phyloP scores from a whole-genome alignment of 2,329 filamentous ascomycete species.

The Pezicula rhizophila region DNA sequence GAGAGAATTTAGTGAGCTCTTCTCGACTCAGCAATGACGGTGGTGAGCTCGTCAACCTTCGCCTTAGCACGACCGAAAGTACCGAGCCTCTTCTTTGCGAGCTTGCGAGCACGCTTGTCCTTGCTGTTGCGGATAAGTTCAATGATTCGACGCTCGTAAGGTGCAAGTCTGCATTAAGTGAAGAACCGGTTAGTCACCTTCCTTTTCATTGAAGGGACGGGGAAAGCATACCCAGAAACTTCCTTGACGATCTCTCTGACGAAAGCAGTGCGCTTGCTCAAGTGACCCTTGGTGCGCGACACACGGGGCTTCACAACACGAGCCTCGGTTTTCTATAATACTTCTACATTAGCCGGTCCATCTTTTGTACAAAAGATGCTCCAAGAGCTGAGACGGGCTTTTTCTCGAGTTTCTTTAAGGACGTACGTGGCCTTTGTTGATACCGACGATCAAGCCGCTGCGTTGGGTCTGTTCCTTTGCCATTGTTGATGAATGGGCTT shows the following conservation, averaged over 20 bases:
- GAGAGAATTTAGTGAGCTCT: slow-evolving; percentile 57
- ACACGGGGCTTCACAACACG: slow-evolving; percentile 73
- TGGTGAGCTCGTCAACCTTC: slow-evolving; percentile 99
- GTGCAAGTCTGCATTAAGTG: slow-evolving; percentile 58
- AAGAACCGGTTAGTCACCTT: background rate
- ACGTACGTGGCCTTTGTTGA: slow-evolving; percentile 61
- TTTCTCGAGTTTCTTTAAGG: too few species aligned
- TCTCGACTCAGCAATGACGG: slow-evolving; percentile 95
- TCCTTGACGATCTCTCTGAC: slow-evolving; percentile 97
- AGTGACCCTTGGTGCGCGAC: slow-evolving; percentile 85
- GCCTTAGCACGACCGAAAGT: slow-evolving; percentile 98
- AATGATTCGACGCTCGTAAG: slow-evolving; percentile 97
- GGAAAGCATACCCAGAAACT: slow-evolving; percentile 74
- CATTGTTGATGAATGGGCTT: slow-evolving; percentile 33
- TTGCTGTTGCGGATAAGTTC: slow-evolving; percentile 98
- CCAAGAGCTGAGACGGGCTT: slow-evolving; percentile 61
- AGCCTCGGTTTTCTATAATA: slow-evolving; percentile 70
- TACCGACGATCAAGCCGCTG: slow-evolving; percentile 54
- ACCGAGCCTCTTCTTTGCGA: slow-evolving; percentile 99
- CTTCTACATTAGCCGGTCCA: slow-evolving; percentile 41
- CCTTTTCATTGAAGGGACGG: background rate
- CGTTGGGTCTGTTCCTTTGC: slow-evolving; percentile 53
- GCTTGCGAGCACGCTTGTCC: slow-evolving; percentile 98
- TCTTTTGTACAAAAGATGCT: slow-evolving; percentile 50
- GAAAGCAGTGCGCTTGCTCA: slow-evolving; percentile 95